phyloP scores from a whole-genome alignment of 2,329 filamentous ascomycete genomes.

The Fusarium sarcochroum region DNA sequence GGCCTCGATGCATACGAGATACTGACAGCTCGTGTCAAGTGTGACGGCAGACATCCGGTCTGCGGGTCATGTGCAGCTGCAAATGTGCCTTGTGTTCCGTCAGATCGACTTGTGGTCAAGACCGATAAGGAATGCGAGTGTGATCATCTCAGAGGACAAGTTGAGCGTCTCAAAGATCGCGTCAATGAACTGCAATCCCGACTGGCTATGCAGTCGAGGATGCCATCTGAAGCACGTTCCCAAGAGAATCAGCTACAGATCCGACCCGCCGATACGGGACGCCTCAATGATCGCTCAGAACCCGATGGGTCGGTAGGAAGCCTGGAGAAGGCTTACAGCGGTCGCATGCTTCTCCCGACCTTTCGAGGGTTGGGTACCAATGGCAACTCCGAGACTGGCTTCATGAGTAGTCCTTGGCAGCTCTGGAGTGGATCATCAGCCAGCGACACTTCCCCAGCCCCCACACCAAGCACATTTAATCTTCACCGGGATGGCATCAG shows the following conservation, averaged over 20 bases:
- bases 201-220: constrained; percentile 10
- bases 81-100: constrained; percentile 39
- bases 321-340: constrained; percentile 33
- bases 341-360: constrained; percentile 42
- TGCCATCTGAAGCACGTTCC: background rate
- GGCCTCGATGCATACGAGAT: background rate
- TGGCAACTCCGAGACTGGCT: constrained; percentile 33
- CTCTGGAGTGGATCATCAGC: constrained; percentile 40
- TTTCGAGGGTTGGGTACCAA: constrained; percentile 17
- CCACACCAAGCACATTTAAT: constrained; percentile 16
- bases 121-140: constrained; percentile 42
- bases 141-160: constrained; percentile 34
- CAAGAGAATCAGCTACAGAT: constrained; percentile 9
- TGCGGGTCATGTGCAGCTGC: constrained; percentile 38
- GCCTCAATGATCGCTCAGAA: constrained; percentile 1
- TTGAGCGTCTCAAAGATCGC: constrained; percentile 32
- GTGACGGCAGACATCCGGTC: constrained; percentile 40
- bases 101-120: constrained; percentile 41
- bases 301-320: constrained; percentile 25
- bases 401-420: constrained; percentile 43
- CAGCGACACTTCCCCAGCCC: constrained; percentile 29
- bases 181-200: constrained; percentile 35
- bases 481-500: constrained; percentile 34
- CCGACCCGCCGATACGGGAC: background rate
- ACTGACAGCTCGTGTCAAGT: constrained; percentile 20